Conservation (phyloP, 306 rosid genomes). For the Benincasa hispida region DNA sequence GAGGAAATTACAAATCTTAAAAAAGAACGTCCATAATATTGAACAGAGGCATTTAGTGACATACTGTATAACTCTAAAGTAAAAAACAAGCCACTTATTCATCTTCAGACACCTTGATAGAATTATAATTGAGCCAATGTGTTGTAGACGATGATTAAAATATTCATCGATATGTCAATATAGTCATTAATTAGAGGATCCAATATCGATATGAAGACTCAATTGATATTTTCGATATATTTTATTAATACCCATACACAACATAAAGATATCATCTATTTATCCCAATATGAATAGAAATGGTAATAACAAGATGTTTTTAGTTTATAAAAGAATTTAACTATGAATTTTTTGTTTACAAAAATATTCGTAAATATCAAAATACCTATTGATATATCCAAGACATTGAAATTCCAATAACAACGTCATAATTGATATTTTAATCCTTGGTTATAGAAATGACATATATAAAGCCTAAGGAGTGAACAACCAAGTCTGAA, state of each 20-base stretch:
- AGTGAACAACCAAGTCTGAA: not conserved
- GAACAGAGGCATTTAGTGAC: not conserved
- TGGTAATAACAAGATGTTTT: not conserved
- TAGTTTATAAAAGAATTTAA: too few relatives aligned
- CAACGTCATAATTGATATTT: too few relatives aligned
- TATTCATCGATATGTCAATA: not conserved
- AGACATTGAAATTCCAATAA: too few relatives aligned
- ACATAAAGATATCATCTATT: not conserved
- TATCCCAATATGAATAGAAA: not conserved
- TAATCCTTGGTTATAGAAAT: not conserved
- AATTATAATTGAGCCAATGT: not conserved
- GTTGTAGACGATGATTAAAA: not conserved
- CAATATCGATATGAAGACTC: not conserved
- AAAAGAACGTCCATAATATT: not conserved
- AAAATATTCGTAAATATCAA: too few relatives aligned
- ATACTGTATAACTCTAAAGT: not conserved
- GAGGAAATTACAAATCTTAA: constrained; percentile 14
- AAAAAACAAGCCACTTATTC: not conserved
- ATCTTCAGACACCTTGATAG: not conserved
- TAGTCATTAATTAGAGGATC: not conserved
- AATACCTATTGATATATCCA: too few relatives aligned
- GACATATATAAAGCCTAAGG: not conserved
- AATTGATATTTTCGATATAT: too few relatives aligned
- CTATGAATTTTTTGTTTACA: not conserved
- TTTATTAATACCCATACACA: too few relatives aligned